Percentiles rank a stretch among this genome's conserved stretches.
Evolutionary conservation across 768 basidiomycete genomes (phyloP).

Genomic region (Leccinellum rugosiceps): DNA sequence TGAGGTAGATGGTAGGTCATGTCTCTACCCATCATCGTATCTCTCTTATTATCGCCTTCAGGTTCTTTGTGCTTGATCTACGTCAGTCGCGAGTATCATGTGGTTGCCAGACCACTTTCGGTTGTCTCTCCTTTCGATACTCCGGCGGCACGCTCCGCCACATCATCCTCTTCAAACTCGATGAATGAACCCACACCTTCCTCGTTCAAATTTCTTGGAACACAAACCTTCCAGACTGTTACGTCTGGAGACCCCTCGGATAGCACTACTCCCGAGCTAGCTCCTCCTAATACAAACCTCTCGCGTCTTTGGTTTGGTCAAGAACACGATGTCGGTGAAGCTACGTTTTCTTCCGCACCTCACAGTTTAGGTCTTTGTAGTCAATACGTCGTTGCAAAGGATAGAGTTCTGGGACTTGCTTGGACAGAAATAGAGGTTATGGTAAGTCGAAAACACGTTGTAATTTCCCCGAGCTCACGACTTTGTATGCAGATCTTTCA

Average conservation of each 20-base stretch:
- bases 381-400: slow-evolving; percentile 21
- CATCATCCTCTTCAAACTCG: slow-evolving; percentile 21
- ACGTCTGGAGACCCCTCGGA: slow-evolving; percentile 21
- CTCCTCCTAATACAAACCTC: slow-evolving; percentile 22
- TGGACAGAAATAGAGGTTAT: slow-evolving; percentile 44
- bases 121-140: slow-evolving; percentile 27
- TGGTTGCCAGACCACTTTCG: slow-evolving; percentile 42
- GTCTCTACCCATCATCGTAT: neutral
- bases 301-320: slow-evolving; percentile 26
- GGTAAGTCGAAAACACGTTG: slow-evolving; percentile 12
- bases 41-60: slow-evolving; percentile 14
- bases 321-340: slow-evolving; percentile 18
- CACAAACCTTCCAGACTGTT: slow-evolving; percentile 48
- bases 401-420: slow-evolving; percentile 37
- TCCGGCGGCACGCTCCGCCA: slow-evolving; percentile 10
- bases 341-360: slow-evolving; percentile 14
- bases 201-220: slow-evolving; percentile 56
- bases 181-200: slow-evolving; percentile 30
- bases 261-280: slow-evolving; percentile 21
- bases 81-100: slow-evolving; percentile 40
- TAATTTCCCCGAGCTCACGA: neutral
- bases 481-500: slow-evolving; percentile 17
- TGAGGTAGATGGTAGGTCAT: slow-evolving; percentile 45
- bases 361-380: slow-evolving; percentile 12
- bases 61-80: slow-evolving; percentile 33